These are phyloP conservation scores for Suhomyces ambrosiae DNA, from an alignment of 1,139 yeast species.

Conservation along the genomic window DNA sequence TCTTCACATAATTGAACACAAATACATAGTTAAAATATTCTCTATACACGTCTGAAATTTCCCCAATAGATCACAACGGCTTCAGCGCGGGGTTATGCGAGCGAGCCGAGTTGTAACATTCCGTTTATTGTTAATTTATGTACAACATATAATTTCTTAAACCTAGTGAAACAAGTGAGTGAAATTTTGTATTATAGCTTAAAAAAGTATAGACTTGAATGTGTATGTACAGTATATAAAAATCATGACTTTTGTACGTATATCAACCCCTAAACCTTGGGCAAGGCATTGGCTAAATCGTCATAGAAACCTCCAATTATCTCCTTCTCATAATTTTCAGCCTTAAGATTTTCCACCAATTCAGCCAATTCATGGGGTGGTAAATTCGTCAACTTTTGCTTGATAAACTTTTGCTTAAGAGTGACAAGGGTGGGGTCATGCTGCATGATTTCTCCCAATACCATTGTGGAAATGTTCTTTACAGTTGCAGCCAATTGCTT, in stretches of 20 bases:
- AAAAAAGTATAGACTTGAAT: too few relatives aligned
- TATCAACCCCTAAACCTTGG: too few relatives aligned
- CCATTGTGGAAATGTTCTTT: slow-evolving; percentile 41
- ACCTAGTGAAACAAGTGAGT: too few relatives aligned
- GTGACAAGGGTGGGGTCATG: slow-evolving; percentile 30
- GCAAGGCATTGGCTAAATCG: slow-evolving; percentile 8
- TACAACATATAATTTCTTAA: too few relatives aligned
- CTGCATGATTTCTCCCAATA: slow-evolving; percentile 47
- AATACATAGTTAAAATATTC: too few relatives aligned
- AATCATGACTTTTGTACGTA: too few relatives aligned
- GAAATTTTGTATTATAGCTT: too few relatives aligned
- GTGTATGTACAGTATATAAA: too few relatives aligned
- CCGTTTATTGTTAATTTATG: too few relatives aligned
- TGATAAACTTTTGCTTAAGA: slow-evolving; percentile 29
- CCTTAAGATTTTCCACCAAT: slow-evolving; percentile 23
- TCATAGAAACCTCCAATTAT: slow-evolving; percentile 14
- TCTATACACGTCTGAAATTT: not conserved
- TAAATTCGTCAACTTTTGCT: slow-evolving; percentile 29
- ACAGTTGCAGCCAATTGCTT: slow-evolving; percentile 43
- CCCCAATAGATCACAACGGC: not conserved
- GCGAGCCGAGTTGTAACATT: not conserved
- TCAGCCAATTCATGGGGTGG: slow-evolving; percentile 40
- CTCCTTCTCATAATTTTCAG: slow-evolving; percentile 23
- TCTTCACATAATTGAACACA: too few relatives aligned
- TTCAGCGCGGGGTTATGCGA: too few relatives aligned